These are phyloP conservation scores for Pseudogymnoascus sp. DNA, from an alignment of 2,329 filamentous ascomycete species.

Conservation along the genomic window DNA sequence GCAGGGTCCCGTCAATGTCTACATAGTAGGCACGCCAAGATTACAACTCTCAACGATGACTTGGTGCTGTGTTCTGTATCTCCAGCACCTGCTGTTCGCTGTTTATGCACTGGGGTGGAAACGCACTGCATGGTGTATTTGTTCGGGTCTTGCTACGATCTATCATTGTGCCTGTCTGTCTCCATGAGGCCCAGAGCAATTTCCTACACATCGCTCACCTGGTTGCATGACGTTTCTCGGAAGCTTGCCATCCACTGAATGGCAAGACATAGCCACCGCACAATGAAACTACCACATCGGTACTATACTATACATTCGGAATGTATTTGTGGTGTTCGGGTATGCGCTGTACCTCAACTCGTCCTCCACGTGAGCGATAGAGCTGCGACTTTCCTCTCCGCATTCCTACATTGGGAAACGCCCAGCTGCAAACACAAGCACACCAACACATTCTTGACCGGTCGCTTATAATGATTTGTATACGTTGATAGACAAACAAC, in stretches of 20 bases:
- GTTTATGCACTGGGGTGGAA: background rate
- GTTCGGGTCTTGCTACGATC: background rate
- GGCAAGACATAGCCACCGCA: background rate
- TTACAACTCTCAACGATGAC: background rate
- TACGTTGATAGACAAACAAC: background rate
- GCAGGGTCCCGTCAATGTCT: background rate
- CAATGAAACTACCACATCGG: background rate
- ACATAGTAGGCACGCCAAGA: background rate
- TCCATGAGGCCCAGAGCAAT: background rate
- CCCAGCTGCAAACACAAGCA: conserved; percentile 6
- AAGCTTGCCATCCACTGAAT: background rate
- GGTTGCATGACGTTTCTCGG: background rate
- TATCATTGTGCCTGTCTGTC: background rate
- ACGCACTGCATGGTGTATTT: background rate
- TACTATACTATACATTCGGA: background rate
- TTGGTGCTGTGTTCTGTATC: background rate
- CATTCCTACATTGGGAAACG: conserved; percentile 10
- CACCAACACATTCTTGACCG: conserved; percentile 5
- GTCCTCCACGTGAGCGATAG: conserved; percentile 7
- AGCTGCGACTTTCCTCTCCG: background rate
- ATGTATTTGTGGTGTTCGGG: background rate
- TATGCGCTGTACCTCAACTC: background rate
- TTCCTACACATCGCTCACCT: background rate
- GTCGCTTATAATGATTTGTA: background rate
- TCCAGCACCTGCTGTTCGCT: background rate